Conservation (phyloP, 2,329 filamentous ascomycete genomes). For the Emergomyces orientalis region DNA sequence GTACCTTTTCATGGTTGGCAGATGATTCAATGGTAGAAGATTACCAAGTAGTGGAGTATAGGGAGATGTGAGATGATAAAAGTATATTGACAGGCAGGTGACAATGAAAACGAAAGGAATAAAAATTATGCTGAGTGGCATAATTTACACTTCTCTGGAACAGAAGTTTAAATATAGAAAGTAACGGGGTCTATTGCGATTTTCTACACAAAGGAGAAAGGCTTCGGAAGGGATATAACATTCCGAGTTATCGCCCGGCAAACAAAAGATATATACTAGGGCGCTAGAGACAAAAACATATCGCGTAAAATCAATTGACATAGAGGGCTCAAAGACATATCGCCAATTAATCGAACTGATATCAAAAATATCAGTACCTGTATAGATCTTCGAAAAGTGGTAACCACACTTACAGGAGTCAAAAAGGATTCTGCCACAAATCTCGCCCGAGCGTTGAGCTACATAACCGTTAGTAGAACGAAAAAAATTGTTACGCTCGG, state of each 20-base stretch:
- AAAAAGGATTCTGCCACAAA: conserved; percentile 98
- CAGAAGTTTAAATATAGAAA: neutral
- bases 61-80: neutral
- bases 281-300: neutral
- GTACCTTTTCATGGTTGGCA: neutral
- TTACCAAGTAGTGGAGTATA: neutral
- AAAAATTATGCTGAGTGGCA: neutral
- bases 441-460: conserved; percentile 93
- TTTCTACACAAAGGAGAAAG: conserved; percentile 1
- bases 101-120: neutral
- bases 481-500: conserved; percentile 10
- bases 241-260: neutral
- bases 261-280: conserved; percentile 4
- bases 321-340: neutral
- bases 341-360: conserved; percentile 27
- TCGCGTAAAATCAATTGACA: neutral
- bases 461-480: conserved; percentile 25
- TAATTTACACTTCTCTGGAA: conserved; percentile 1
- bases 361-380: conserved; percentile 10
- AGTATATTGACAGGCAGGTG: neutral
- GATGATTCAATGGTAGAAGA: neutral
- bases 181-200: neutral
- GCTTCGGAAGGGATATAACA: neutral
- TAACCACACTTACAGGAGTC: conserved; percentile 59
- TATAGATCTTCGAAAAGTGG: neutral